Base-by-base conservation (phyloP, 2,329 filamentous ascomycete species). In the Magnaporthiopsis incrustans region DNA sequence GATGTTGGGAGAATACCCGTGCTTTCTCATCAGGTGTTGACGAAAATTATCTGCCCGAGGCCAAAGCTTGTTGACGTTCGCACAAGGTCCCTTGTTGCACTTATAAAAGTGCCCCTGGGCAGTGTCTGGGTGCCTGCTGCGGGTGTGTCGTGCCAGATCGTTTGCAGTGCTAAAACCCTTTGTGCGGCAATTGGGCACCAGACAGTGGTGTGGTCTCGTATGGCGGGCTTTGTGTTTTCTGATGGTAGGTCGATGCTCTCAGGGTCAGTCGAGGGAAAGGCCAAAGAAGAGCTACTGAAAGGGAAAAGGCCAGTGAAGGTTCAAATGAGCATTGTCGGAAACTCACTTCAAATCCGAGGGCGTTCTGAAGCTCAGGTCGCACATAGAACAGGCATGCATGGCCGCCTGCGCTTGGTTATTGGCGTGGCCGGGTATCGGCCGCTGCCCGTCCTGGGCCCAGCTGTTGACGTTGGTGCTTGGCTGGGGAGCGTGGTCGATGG, bases 1-100 rank as follows among this genome's bases (percentile, higher is more conserved):
- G 4, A 53, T 57, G 11, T 38, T 26, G 4, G 35, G 74, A 2
- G 79, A 66, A 4, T 71, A 72, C 0, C 67, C 66, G 72, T 97
- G 92, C 70, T 91, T 85, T 14, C 88, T 84, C 61, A 77, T 79
- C 59, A 96, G 81, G 72, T 97, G 93, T 50, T 89, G 86, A 66
- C 88, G 88, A 73, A 97, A 97, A 71, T 97, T 97, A 74, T 97
- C 93, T 62, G 88, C 79, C 27, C 93, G 85, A 0, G 89, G 89
- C 91, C 91, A 97, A 50, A 82, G 77, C 73, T 96, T 96, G 1
- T 78, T 78, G 66, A 80, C 87, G 30, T 78, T 82, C 30, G 77
- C 79, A 70, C 89, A 92, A 22, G 77, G 70, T 8, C 75, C 75
- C 7, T 83, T 77, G 62, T 79, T 80, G 71, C 90, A 95, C 64